Percentiles rank a stretch among this genome's conserved stretches.
Evolutionary conservation across 805 yeast genomes (phyloP).

Genomic region (Schwanniomyces occidentalis): DNA sequence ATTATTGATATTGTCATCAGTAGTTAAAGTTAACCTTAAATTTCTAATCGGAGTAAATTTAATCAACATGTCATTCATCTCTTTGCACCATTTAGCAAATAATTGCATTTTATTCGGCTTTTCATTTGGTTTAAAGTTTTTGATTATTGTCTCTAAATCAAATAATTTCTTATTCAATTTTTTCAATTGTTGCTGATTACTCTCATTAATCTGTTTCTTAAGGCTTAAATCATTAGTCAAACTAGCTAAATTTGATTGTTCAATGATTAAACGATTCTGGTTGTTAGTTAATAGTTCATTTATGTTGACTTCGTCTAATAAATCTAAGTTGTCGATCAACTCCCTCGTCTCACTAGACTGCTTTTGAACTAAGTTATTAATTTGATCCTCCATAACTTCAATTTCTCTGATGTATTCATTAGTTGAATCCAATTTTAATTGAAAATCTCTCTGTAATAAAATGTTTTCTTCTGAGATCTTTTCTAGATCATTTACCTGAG

Average conservation of each 20-base stretch:
- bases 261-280: neutral
- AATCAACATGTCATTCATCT: conserved; percentile 20
- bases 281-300: neutral
- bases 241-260: neutral
- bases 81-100: conserved; percentile 24
- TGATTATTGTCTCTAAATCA: conserved; percentile 1
- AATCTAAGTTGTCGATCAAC: conserved; percentile 8
- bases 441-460: conserved; percentile 23
- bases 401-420: conserved; percentile 26
- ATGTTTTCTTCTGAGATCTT: conserved; percentile 26
- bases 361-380: conserved; percentile 12
- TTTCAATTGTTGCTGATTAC: conserved; percentile 8
- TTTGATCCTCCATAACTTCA: conserved; percentile 17
- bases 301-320: conserved; percentile 1
- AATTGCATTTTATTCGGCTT: conserved; percentile 10
- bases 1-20: neutral
- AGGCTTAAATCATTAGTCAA: conserved; percentile 7
- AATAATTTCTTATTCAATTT: conserved; percentile 4
- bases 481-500: conserved; percentile 28
- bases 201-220: conserved; percentile 4
- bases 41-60: conserved; percentile 4
- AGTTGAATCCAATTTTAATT: conserved; percentile 24
- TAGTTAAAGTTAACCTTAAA: conserved; percentile 1
- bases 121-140: conserved; percentile 5
- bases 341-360: conserved; percentile 10